These are phyloP conservation scores for Neofusicoccum laricinum DNA, from an alignment of 2,329 filamentous ascomycete species.

Conservation along the genomic window DNA sequence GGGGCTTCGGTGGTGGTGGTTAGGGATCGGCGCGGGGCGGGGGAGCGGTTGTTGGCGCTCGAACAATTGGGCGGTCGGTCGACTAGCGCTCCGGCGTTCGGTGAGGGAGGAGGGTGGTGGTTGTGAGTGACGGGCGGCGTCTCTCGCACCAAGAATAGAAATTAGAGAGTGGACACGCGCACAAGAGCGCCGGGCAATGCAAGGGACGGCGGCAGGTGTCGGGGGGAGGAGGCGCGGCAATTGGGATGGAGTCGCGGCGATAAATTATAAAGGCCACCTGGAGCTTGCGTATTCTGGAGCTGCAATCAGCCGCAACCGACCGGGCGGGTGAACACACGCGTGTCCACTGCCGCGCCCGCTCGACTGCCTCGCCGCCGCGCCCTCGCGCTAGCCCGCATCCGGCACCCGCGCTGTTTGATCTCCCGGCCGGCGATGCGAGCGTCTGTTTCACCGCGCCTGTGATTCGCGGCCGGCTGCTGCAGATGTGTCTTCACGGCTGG, in stretches of 20 bases:
- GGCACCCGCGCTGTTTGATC: not conserved
- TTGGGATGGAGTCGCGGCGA: not conserved
- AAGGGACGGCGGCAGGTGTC: not conserved
- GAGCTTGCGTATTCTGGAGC: slow-evolving; percentile 5
- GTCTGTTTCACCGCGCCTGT: not conserved
- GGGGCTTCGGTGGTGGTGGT: too few relatives aligned
- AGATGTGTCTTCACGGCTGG: too few relatives aligned
- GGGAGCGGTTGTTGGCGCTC: too few relatives aligned
- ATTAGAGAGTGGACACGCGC: not conserved
- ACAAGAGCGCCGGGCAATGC: not conserved
- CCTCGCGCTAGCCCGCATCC: not conserved
- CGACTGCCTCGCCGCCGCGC: not conserved
- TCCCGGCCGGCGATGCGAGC: not conserved
- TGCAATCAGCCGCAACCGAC: slow-evolving; percentile 10
- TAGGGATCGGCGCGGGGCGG: too few relatives aligned
- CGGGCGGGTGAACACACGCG: not conserved
- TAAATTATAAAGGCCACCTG: slow-evolving; percentile 13
- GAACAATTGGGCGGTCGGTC: not conserved
- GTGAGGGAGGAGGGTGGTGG: not conserved
- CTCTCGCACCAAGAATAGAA: not conserved
- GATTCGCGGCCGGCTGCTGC: not conserved
- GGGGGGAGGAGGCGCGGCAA: not conserved
- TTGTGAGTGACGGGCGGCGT: not conserved
- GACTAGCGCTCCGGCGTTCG: not conserved
- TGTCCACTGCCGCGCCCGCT: not conserved